phyloP scores from a whole-genome alignment of 768 basidiomycete species.

The Boletellus ananas region DNA sequence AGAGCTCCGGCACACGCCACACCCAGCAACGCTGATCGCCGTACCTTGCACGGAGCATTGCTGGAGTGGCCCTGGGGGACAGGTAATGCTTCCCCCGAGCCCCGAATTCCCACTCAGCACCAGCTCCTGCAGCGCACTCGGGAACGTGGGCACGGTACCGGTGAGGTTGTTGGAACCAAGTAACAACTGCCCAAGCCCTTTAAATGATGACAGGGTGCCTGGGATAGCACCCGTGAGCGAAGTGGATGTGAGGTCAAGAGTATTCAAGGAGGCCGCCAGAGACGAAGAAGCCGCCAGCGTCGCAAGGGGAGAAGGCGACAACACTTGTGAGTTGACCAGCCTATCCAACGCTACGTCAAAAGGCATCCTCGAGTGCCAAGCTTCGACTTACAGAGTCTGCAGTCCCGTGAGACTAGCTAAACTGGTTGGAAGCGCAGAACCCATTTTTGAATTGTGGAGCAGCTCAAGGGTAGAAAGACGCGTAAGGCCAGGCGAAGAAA shows the following conservation, averaged over 20 bases:
- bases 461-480: constrained; percentile 36
- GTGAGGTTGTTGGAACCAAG: constrained; percentile 38
- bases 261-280: constrained; percentile 31
- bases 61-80: constrained; percentile 9
- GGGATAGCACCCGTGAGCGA: constrained; percentile 39
- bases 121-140: constrained; percentile 33
- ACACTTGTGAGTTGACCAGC: constrained; percentile 34
- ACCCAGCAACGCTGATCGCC: constrained; percentile 17
- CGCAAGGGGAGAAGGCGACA: constrained; percentile 33
- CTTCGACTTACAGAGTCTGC: constrained; percentile 34
- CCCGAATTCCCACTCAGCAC: constrained; percentile 35
- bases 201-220: constrained; percentile 30
- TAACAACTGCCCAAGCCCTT: constrained; percentile 35
- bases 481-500: constrained; percentile 31
- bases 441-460: constrained; percentile 40
- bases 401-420: constrained; percentile 30
- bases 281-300: constrained; percentile 30
- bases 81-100: constrained; percentile 30
- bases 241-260: constrained; percentile 39
- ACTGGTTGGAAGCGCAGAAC: constrained; percentile 35
- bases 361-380: not conserved
- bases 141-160: constrained; percentile 35
- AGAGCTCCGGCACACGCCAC: constrained; percentile 21
- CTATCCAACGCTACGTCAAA: constrained; percentile 20
- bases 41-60: constrained; percentile 25